Conservation (phyloP, 2,329 filamentous ascomycete genomes). For the Epichloe glyceriae region DNA sequence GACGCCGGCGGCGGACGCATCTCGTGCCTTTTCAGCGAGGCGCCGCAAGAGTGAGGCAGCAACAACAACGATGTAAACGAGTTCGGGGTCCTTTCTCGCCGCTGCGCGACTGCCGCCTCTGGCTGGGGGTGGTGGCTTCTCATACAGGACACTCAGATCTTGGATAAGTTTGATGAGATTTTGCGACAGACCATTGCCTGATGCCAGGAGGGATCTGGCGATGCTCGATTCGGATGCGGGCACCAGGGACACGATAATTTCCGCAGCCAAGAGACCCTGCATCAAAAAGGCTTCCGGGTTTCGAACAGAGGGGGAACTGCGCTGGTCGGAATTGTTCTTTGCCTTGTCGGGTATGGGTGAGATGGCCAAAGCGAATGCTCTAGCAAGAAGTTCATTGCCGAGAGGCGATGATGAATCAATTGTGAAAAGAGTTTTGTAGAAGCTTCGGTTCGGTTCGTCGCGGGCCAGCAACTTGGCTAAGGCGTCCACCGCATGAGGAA, state of each 20-base stretch:
- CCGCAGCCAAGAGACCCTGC: conserved; percentile 81
- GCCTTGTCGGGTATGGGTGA: conserved; percentile 64
- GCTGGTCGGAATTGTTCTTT: conserved; percentile 40
- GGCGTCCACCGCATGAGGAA: conserved; percentile 79
- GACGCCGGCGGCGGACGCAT: conserved; percentile 35
- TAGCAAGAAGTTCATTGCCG: conserved; percentile 70
- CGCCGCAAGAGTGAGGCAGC: conserved; percentile 55
- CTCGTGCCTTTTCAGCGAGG: conserved; percentile 54
- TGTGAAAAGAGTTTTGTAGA: conserved; percentile 72
- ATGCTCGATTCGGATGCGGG: conserved; percentile 59
- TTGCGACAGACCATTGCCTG: conserved; percentile 70
- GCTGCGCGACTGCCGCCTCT: conserved; percentile 20
- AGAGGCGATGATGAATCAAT: conserved; percentile 52
- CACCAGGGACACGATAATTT: conserved; percentile 69
- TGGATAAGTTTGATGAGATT: conserved; percentile 66
- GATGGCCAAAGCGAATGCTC: conserved; percentile 76
- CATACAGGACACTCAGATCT: conserved; percentile 53
- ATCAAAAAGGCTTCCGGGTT: conserved; percentile 74
- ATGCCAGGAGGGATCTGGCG: conserved; percentile 68
- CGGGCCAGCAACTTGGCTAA: conserved; percentile 83
- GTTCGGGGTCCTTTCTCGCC: conserved; percentile 33
- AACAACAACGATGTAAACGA: conserved; percentile 53
- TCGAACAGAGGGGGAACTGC: conserved; percentile 56
- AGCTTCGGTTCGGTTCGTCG: conserved; percentile 81
- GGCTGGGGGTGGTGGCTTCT: conserved; percentile 16